A percentile compares a stretch with the other conserved stretches of the same genome.
phyloP scores from a whole-genome alignment of 768 basidiomycete genomes.

The Amanita pallidorosea region DNA sequence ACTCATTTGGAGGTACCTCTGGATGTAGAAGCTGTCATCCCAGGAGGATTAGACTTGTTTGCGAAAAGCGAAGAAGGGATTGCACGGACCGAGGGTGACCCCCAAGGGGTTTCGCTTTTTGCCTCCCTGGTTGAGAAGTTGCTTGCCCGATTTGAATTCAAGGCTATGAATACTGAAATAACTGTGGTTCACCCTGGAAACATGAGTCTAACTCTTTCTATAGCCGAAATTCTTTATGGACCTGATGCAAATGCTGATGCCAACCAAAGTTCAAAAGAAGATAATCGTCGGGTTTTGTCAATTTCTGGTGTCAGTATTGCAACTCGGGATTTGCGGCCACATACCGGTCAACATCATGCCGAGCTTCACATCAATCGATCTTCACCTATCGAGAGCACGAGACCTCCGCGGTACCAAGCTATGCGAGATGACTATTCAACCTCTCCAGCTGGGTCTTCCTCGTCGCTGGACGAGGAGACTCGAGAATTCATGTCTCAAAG shows the following conservation, averaged over 20 bases:
- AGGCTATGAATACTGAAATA: slow-evolving; percentile 55
- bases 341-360: not conserved
- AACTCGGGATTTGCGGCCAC: slow-evolving; percentile 23
- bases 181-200: slow-evolving; percentile 58
- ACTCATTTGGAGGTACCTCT: slow-evolving; percentile 35
- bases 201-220: slow-evolving; percentile 46
- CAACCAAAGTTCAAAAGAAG: slow-evolving; percentile 8
- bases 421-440: slow-evolving; percentile 15
- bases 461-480: slow-evolving; percentile 56
- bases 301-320: slow-evolving; percentile 38
- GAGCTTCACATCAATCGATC: not conserved
- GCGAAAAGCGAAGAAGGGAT: slow-evolving; percentile 30
- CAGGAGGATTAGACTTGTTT: slow-evolving; percentile 61
- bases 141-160: slow-evolving; percentile 70
- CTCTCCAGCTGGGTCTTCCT: slow-evolving; percentile 43
- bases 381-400: not conserved
- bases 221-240: slow-evolving; percentile 49
- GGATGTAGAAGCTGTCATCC: slow-evolving; percentile 36
- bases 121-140: slow-evolving; percentile 72
- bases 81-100: slow-evolving; percentile 38
- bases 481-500: slow-evolving; percentile 70
- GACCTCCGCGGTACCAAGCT: slow-evolving; percentile 15
- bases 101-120: slow-evolving; percentile 71
- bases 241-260: slow-evolving; percentile 23
- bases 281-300: slow-evolving; percentile 36